Base-by-base conservation (phyloP, 345 rosid species). In the Eucalyptus tenuipes region DNA sequence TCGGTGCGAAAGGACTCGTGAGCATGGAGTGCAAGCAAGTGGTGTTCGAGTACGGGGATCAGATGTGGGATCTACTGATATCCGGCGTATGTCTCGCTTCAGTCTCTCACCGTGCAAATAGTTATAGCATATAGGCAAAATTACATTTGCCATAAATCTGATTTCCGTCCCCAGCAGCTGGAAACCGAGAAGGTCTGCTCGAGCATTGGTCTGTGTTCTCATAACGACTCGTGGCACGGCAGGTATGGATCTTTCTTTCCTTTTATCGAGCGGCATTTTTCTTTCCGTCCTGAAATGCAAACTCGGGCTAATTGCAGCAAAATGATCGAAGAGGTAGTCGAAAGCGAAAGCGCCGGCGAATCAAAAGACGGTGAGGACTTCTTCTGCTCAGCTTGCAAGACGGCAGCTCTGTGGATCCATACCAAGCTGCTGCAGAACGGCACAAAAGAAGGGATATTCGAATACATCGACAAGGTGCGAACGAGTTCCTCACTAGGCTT, bases 371-470 rank as follows among this genome's bases (percentile, higher is more conserved):
- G 89, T 13, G 90, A 88, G 66, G 89, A 87, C 88, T 66, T 90
- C 22, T 42, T 90, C n/a, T 93, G 97, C 64, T 89, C 94, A 27
- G 91, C 92, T 84, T 94, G 95, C 57, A 94, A 93, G 93, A 93
- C 91, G 93, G 88, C 91, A 15, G 93, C 92, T 82, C 89, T 91
- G 87, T 92, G 95, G 95, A 89, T 93, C 88, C 95, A 95, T 88
- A 88, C 91, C 85, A 93, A 92, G 90, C 93, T 94, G 42, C 89
- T 92, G 71, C 93, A 94, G 85, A 90, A 95, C 88, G 89, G 89
- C 88, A 90, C 94, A n/a, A 92, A 92, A 92, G 95, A 92, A 49
- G 88, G 49, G 40, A 80, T 92, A 61, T 89, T 94, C 88, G 89
- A 89, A 88, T 92, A 92, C 85, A 92, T 91, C 11, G 79, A 90